Evolutionary conservation across 176 grass and related monocot genomes (phyloP), one percentile per base, ranked within the genome.

Genomic region (Triticum aestivum): DNA sequence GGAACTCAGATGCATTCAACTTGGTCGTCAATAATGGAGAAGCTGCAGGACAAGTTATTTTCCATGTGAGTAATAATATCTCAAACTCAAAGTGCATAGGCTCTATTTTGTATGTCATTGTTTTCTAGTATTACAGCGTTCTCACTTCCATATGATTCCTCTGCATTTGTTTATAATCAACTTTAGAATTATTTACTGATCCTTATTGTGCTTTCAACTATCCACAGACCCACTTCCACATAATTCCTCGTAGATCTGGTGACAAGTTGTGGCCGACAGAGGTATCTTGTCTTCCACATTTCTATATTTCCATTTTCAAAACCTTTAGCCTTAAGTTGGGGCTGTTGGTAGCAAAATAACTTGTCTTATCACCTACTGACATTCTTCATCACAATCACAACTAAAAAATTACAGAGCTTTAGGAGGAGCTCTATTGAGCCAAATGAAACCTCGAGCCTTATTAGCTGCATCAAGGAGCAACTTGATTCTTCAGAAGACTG

Each of bases 21-120:
- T 88, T 97, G 44, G 62, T 97, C 56, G 95, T 94, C 86, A 94
- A 97, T 73, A 94, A 94, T 76, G 95, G 92, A 89, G 86, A 79
- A 73, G 90, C 95, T 69, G 95, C 95, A 34, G 95, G 95, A 58
- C 95, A 97, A 89, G 88, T 97, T 83, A 91, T 97, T 91, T 97
- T 92, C 82, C 92, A 94, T 88, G 95, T 94, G 59, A 89, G 92
- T 91, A 79, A 47, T 86, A 32, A 26, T 86, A 38, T 51, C 65
- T 78, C 12, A 21, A 58, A 76, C 32, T 66, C 30, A 0, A 75
- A 37, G 42, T 70, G 75, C 35, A 23, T 64, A 79, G 21, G 33
- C 30, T 15, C 32, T 61, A 61, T 20, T 58, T 77, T 77, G 8
- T 54, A 18, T 52, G 27, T 33, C 45, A 76, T 56, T 15, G 24